Evolutionary conservation across 1,284 basidiomycete species (phyloP), one percentile per base, ranked within the genome.

Genomic region (Acaromyces ingoldii): DNA sequence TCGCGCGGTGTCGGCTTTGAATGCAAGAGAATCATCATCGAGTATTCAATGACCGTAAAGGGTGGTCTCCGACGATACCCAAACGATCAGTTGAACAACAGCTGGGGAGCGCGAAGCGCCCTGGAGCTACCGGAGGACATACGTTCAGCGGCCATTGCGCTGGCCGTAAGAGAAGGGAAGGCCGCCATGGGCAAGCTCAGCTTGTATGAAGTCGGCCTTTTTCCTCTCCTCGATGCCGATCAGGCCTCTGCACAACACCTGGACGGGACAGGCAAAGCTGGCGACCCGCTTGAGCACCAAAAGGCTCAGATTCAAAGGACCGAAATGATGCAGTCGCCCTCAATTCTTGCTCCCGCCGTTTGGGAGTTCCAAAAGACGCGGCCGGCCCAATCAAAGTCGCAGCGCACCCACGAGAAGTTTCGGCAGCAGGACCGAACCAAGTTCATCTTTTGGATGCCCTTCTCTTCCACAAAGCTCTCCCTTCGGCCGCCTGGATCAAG

Each of bases 391-490:
- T 34, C 42, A 9, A 39, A 33, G 28, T 38, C 46, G 28, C 49
- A 37, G 45, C 60, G 41, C 44, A 49, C 36, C 46, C 61, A 54
- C 43, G 57, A 49, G n/a, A 57, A 46, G 30, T 47, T 56, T 38
- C 52, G 44, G 24, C 58, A 58, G 58, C 60, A 57, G 41, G 60
- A 64, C 60, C 76, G 65, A 49, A 76, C 53, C 60, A 71, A 54
- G 60, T 75, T 64, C 71, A 78, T 51, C 63, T 73, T 64, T 31
- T 79, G 50, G 58, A 68, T 58, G 51, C 78, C 28, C 56, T 74
- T 44, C 38, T 73, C 54, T 36, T 63, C 50, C 39, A 56, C 46
- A 53, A 76, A 50, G 60, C 73, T 39, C 51, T 38, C 58, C 37
- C 40, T 69, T 29, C 44, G 49, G 22, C 55, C 55, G 36, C 49